These are phyloP conservation scores for Diaporthe capsici DNA, from an alignment of 2,329 filamentous ascomycete species.

Conservation along the genomic window DNA sequence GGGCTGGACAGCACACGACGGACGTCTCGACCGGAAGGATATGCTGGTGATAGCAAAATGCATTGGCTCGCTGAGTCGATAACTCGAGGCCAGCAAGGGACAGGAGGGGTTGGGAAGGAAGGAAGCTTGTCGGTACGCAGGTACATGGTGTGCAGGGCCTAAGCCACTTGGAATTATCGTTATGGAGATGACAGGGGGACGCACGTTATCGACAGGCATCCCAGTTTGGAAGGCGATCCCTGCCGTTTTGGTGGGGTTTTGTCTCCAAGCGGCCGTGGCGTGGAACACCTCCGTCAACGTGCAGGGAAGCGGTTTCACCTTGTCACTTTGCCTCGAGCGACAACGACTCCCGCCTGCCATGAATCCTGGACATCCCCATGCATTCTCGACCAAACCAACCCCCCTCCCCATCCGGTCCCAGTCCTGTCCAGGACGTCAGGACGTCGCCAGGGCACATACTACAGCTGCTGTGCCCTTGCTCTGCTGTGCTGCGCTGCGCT, in stretches of 20 bases:
- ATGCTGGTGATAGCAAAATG: background rate
- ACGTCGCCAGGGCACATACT: background rate
- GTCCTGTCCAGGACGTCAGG: background rate
- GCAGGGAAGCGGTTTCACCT: slow-evolving; percentile 35
- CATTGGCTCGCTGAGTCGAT: background rate
- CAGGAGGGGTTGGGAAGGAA: background rate
- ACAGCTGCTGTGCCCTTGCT: background rate
- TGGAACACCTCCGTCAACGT: slow-evolving; percentile 31
- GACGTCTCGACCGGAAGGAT: background rate
- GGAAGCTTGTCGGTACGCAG: slow-evolving; percentile 7
- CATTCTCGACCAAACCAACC: background rate
- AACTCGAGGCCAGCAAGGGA: background rate
- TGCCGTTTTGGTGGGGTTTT: slow-evolving; percentile 25
- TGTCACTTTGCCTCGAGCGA: slow-evolving; percentile 18
- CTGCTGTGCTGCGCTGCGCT: background rate
- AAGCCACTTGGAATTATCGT: background rate
- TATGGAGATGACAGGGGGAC: slow-evolving; percentile 25
- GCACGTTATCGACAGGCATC: slow-evolving; percentile 25
- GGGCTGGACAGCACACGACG: background rate
- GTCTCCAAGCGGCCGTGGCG: slow-evolving; percentile 26
- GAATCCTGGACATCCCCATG: background rate
- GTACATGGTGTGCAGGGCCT: background rate
- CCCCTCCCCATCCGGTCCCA: slow-evolving; percentile 10
- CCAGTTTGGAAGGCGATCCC: slow-evolving; percentile 24
- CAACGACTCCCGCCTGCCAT: slow-evolving; percentile 2